Conservation (phyloP, 768 basidiomycete genomes). For the Ramaria sp. region DNA sequence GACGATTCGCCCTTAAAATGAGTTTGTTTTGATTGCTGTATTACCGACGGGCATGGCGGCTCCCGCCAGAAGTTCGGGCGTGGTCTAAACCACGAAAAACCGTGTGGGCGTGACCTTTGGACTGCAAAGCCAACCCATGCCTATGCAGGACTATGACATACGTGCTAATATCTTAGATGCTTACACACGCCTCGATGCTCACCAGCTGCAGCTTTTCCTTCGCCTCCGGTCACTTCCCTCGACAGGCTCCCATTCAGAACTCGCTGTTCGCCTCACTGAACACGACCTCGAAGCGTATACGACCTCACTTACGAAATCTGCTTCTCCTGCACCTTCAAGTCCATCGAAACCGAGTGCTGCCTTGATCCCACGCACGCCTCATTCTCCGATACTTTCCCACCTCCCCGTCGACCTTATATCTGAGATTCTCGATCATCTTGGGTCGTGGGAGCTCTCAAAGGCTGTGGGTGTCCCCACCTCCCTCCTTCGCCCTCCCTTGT, state of each 20-base stretch:
- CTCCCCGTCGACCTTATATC: constrained; percentile 70
- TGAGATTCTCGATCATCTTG: constrained; percentile 66
- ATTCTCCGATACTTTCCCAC: constrained; percentile 28
- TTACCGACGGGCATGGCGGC: too few relatives aligned
- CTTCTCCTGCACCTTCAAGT: constrained; percentile 12
- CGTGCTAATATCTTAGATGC: constrained; percentile 28
- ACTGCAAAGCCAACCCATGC: background rate
- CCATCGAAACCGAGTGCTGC: constrained; percentile 15
- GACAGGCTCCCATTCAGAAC: constrained; percentile 48
- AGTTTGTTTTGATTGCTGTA: too few relatives aligned
- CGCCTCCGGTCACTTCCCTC: constrained; percentile 60
- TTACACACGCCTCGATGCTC: constrained; percentile 53
- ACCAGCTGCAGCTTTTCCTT: constrained; percentile 67
- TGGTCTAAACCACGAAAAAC: too few relatives aligned
- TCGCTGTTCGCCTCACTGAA: constrained; percentile 61
- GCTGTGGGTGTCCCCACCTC: constrained; percentile 68
- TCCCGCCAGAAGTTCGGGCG: too few relatives aligned
- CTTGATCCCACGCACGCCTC: background rate
- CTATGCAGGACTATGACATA: constrained; percentile 4
- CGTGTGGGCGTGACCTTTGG: background rate
- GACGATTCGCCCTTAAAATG: too few relatives aligned
- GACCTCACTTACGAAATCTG: constrained; percentile 9
- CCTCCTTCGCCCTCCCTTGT: constrained; percentile 52
- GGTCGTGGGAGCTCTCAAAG: constrained; percentile 76
- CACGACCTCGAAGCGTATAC: constrained; percentile 68